Percentiles rank a stretch among this genome's conserved stretches.
These are phyloP conservation scores for Podosphaera fusca DNA, from an alignment of 2,329 filamentous ascomycete species.

Conservation along the genomic window DNA sequence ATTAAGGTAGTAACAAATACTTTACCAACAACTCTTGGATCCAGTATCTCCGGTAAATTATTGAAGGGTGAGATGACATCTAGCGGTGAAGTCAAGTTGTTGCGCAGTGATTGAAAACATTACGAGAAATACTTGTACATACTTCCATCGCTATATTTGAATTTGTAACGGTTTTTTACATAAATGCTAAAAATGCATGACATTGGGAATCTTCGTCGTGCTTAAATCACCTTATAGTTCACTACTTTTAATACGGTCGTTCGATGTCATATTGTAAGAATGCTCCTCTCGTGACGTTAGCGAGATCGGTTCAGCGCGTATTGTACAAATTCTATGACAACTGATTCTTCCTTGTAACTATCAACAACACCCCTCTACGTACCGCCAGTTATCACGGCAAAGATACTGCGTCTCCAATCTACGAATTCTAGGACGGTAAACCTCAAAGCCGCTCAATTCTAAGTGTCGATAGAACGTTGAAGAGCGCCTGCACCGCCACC, in stretches of 20 bases:
- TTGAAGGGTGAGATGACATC: too few species aligned
- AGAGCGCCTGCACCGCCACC: constrained; percentile 17
- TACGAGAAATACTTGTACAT: too few species aligned
- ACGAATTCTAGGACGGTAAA: neutral
- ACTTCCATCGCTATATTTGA: too few species aligned
- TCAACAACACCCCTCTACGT: neutral
- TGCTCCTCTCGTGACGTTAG: neutral
- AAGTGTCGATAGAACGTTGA: constrained; percentile 10
- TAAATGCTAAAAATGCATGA: neutral
- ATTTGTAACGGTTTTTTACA: neutral
- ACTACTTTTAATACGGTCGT: neutral
- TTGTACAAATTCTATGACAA: neutral
- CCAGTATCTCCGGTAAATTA: too few species aligned
- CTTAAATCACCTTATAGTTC: neutral
- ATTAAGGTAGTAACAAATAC: too few species aligned
- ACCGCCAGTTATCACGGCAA: neutral
- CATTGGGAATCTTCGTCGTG: neutral
- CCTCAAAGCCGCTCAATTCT: neutral
- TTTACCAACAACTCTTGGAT: too few species aligned
- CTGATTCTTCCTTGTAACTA: neutral
- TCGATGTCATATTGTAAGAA: neutral
- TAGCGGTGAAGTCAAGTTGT: too few species aligned
- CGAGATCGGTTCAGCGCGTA: neutral
- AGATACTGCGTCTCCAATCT: neutral
- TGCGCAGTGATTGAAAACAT: too few species aligned